Percentiles rank a stretch among this genome's conserved stretches.
Evolutionary conservation across 2,329 filamentous ascomycete species (phyloP).

Genomic region (Xylaria hypoxylon): DNA sequence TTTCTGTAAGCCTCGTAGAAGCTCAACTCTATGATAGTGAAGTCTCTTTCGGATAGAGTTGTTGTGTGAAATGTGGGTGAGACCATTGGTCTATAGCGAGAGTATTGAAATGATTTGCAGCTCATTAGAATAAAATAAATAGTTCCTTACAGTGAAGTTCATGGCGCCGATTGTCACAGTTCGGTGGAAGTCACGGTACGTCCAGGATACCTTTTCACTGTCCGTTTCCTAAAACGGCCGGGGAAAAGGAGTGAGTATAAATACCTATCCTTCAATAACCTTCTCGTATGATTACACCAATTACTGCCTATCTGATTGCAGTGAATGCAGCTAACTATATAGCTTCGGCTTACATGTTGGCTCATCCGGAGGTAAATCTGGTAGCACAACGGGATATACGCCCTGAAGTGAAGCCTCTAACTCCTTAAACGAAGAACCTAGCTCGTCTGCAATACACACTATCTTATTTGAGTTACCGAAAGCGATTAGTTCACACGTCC

Average conservation of each 20-base stretch:
- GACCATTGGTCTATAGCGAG: no score
- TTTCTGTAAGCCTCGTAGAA: no score
- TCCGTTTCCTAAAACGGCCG: no score
- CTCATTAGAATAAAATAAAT: no score
- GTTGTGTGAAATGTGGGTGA: no score
- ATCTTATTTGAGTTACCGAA: conserved; percentile 41
- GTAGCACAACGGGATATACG: conserved; percentile 50
- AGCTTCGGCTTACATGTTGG: conserved; percentile 44
- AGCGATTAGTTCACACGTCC: conserved; percentile 38
- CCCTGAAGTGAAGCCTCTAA: conserved; percentile 41
- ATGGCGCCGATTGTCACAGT: no score
- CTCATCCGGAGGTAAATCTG: conserved; percentile 56
- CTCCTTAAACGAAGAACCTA: conserved; percentile 42
- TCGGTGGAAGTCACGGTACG: no score
- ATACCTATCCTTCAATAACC: neutral
- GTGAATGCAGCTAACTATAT: neutral
- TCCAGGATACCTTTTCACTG: no score
- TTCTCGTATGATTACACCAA: neutral
- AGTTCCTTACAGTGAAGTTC: no score
- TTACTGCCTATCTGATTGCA: neutral
- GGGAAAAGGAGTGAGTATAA: neutral
- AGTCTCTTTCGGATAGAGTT: no score
- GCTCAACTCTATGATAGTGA: no score
- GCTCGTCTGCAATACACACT: conserved; percentile 44
- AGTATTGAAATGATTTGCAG: no score